Evolutionary conservation across 2,329 filamentous ascomycete genomes (phyloP).

Genomic region (Paecilomyces formosus): DNA sequence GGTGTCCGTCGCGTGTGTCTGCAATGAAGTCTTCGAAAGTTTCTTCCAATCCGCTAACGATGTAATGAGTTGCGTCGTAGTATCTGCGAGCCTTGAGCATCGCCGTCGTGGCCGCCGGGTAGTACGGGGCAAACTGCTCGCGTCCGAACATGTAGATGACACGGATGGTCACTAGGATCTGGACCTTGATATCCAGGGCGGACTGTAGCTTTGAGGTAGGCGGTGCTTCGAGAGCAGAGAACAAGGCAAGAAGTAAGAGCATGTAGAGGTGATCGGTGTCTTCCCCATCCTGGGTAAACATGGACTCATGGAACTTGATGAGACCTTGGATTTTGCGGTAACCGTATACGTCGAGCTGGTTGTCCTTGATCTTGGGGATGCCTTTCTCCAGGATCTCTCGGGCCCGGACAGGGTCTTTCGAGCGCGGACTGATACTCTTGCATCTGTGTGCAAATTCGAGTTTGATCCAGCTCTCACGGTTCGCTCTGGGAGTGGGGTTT

Average conservation of each 20-base stretch:
- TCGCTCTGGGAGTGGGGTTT: not conserved
- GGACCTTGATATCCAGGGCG: conserved; percentile 31
- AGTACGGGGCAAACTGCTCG: conserved; percentile 25
- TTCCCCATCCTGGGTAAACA: conserved; percentile 27
- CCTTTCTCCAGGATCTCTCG: conserved; percentile 32
- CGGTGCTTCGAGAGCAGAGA: conserved; percentile 28
- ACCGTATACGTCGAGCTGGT: conserved; percentile 32
- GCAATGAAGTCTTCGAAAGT: conserved; percentile 27
- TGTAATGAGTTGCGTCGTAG: conserved; percentile 32
- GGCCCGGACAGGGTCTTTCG: conserved; percentile 29
- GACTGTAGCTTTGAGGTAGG: conserved; percentile 18
- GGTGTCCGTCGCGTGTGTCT: conserved; percentile 17
- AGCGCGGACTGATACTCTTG: conserved; percentile 29
- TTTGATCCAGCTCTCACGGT: not conserved
- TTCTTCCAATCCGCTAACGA: conserved; percentile 33
- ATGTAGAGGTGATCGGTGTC: conserved; percentile 16
- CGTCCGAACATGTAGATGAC: conserved; percentile 30
- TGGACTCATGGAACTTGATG: conserved; percentile 28
- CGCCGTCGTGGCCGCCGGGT: conserved; percentile 27
- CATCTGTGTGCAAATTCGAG: not conserved
- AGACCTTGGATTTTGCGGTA: conserved; percentile 36
- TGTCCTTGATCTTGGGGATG: conserved; percentile 26
- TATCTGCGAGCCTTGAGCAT: conserved; percentile 30
- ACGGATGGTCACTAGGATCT: conserved; percentile 34
- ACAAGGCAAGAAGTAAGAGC: conserved; percentile 28